Base-by-base conservation (phyloP, 345 rosid species). In the Citrus inodora region DNA sequence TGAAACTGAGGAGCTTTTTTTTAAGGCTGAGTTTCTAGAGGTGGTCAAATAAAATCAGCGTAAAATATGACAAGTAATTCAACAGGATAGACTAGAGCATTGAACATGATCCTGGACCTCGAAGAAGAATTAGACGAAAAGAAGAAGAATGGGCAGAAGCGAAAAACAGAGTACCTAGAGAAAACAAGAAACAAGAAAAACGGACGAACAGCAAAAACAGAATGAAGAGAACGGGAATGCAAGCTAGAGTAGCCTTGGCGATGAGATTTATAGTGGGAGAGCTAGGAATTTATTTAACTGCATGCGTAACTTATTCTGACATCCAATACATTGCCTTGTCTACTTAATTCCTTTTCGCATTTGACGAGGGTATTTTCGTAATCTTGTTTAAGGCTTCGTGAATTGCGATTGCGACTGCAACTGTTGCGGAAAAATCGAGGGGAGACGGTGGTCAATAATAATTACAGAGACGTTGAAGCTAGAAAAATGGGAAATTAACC, bases 201-300 rank as follows among this genome's bases (percentile, higher is more conserved):
- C 16, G n/a, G 0, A 4, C 35, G 35, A 19, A 27, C 4, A 19
- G 35, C 5, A 0, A 0, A 7, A 38, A 37, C 59, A 1, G 8
- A 46, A 16, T 9, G 25, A 58, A 68, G 25, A 35, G n/a, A 38
- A 8, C 13, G 38, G 24, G 74, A 55, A 74, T 25, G 70, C 25
- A n/a, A 3, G 32, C 16, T 13, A 46, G 25, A 17, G 3, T 0
- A 9, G 17, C 48, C 37, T 17, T 1, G 64, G 61, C 28, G 33
- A n/a, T 25, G 27, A 76, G 5, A 67, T 76, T 76, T 76, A 76
- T 67, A 76, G 79, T 1, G 19, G 40, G 3, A 24, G 71, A 68
- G n/a, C 30, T 3, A 0, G 46, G 28, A 17, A 9, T 69, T 14
- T 14, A 3, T 10, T 1, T 3, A 40, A 24, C 17, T 14, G 28